phyloP scores from a whole-genome alignment of 1,139 yeast genomes.

The Yamadazyma mexicana region DNA sequence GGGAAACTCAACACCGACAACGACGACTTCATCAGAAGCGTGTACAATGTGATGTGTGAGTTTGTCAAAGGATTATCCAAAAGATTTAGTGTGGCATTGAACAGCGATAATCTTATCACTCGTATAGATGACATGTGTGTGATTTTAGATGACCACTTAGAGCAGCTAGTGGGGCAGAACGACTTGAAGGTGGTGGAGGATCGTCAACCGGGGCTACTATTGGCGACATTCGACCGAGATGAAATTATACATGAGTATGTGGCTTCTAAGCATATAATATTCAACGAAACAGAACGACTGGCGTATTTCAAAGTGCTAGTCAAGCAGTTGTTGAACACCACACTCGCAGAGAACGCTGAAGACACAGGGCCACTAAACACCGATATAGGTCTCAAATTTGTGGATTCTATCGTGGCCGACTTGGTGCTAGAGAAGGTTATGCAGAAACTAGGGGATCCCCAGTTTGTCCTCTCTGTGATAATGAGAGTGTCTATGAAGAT shows the following conservation, averaged over 20 bases:
- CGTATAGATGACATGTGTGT: conserved; percentile 25
- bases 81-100: conserved; percentile 19
- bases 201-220: conserved; percentile 10
- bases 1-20: conserved; percentile 42
- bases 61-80: conserved; percentile 26
- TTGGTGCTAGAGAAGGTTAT: conserved; percentile 32
- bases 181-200: conserved; percentile 19
- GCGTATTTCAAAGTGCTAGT: conserved; percentile 28
- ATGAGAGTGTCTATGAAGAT: conserved; percentile 8
- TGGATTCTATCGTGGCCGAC: conserved; percentile 33
- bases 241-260: conserved; percentile 18
- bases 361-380: conserved; percentile 21
- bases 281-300: conserved; percentile 12
- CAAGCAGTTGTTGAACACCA: conserved; percentile 21
- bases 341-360: conserved; percentile 15
- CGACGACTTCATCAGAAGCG: conserved; percentile 29
- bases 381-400: conserved; percentile 29
- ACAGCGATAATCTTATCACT: conserved; percentile 13
- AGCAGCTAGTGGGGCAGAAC: conserved; percentile 18
- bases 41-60: conserved; percentile 33
- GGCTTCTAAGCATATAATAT: conserved; percentile 19
- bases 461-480: conserved; percentile 25
- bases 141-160: conserved; percentile 30
- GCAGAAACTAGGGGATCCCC: conserved; percentile 29
- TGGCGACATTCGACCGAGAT: conserved; percentile 1